Base-by-base conservation (phyloP, 1,284 basidiomycete genomes). In the Trichosporon sp. region DNA sequence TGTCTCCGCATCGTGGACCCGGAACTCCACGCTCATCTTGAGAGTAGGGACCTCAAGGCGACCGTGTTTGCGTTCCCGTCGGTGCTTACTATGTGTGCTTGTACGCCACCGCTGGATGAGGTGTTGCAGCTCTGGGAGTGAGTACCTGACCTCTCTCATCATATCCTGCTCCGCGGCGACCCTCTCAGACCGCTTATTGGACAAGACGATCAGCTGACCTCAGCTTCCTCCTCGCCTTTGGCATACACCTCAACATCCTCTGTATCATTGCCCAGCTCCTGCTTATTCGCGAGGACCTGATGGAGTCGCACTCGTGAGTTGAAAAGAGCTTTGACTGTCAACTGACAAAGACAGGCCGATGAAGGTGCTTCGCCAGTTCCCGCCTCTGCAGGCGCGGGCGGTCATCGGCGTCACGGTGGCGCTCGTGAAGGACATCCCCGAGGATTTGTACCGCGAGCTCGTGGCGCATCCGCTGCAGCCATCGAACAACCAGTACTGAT, bases 51-150 rank as follows among this genome's bases (percentile, higher is more conserved):
- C 69, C 86, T 99, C n/a, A 90, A 89, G n/a, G 95, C 95, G 5
- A 94, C 98, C 76, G 87, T 99, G 34, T 98, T 98, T 78, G 95
- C 95, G 1, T 98, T 99, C 74, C 92, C 95, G 56, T 96, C 95
- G 62, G 87, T 98, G 25, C 84, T 99, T 66, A 99, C 95, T 0
- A 82, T 98, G 29, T 97, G 94, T 78, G 95, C 95, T 10, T 96
- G 95, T 74, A 98, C 95, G 14, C 95, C 95, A 2, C 95, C 95
- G 0, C 83, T 99, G 1, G 90, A 93, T 73, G 90, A 98, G 82
- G 94, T 97, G 11, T 83, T 98, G 16, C 88, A 89, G 71, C 82
- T 99, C 58, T 99, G 95, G 95, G 95, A 99, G 79, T 81, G 63
- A 66, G 79, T 75, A 1, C 0, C 44, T 16, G 46, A 3, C 11